Evolutionary conservation across 805 yeast species (phyloP), one percentile per base, ranked within the genome.

Genomic region (Millerozyma miso): DNA sequence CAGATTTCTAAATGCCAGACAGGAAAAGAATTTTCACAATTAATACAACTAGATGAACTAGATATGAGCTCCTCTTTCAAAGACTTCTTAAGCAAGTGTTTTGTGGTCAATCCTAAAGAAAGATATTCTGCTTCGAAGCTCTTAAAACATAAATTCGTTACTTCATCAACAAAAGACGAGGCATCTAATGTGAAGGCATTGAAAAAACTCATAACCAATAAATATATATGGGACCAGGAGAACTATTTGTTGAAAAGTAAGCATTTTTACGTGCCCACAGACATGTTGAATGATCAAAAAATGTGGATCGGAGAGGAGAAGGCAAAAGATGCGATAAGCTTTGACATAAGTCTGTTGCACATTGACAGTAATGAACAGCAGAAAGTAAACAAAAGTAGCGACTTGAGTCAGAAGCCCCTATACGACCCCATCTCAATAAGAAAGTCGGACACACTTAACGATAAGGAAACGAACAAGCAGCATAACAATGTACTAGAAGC

Each of bases 211-310:
- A 64, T 69, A 19, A 63, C 71, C 1, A 55, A 56, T 12, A 70
- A 67, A 43, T 60, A 57, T 33, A 43, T 58, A 19, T 68, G 73
- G 72, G 71, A 68, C 49, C 67, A 64, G 43, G 70, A 64, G 2
- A 59, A 69, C 45, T 68, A 63, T 48, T 52, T 61, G 8, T 31
- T 51, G 10, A 58, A 61, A 40, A 52, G 54, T 4, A 64, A 60
- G 19, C 58, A 63, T 31, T 60, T 59, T 41, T 68, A 67, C 41
- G 56, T 63, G 3, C 71, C 73, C 2, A 69, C 73, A 1, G 73
- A 66, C 40, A 46, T 65, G 4, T 55, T 53, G 2, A 39, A 54
- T n/a, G 61, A 66, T 46, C 71, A 65, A 43, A 45, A 58, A 33
- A 56, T 56, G 42, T 65, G 69, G 69, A 41, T 39, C 8, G 54